Evolutionary conservation across 2,329 filamentous ascomycete species (phyloP).

Genomic region (Fusarium sp.): DNA sequence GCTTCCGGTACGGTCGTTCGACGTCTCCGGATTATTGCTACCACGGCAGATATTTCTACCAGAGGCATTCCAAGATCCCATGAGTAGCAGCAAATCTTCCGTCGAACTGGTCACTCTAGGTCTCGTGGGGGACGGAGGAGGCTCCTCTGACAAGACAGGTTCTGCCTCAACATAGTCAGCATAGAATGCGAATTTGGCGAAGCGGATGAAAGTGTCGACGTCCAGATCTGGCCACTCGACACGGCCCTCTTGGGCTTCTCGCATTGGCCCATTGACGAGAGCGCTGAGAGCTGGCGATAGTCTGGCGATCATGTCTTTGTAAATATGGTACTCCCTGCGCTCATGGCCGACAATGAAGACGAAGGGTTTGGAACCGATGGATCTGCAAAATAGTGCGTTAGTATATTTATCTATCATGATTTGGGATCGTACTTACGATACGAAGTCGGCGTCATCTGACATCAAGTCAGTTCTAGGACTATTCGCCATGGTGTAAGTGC

Average conservation of each 20-base stretch:
- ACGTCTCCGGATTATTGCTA: background rate
- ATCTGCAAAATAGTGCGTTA: conserved; percentile 17
- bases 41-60: no score
- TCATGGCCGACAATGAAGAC: conserved; percentile 42
- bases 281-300: conserved; percentile 41
- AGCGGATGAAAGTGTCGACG: conserved; percentile 47
- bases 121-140: no score
- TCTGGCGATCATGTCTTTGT: conserved; percentile 41
- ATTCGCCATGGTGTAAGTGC: conserved; percentile 27
- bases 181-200: conserved; percentile 45
- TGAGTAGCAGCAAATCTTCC: no score
- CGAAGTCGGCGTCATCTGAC: conserved; percentile 25
- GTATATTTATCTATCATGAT: background rate
- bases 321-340: conserved; percentile 44
- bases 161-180: conserved; percentile 41
- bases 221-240: conserved; percentile 45
- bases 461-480: conserved; percentile 4
- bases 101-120: no score
- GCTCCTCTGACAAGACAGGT: conserved; percentile 5
- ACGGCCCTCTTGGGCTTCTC: conserved; percentile 42
- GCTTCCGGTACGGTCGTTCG: background rate
- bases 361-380: conserved; percentile 45
- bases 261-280: conserved; percentile 46
- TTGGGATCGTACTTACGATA: conserved; percentile 30
- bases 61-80: no score